phyloP scores from a whole-genome alignment of 441 rosid genomes.

The Euphorbia celastroides region DNA sequence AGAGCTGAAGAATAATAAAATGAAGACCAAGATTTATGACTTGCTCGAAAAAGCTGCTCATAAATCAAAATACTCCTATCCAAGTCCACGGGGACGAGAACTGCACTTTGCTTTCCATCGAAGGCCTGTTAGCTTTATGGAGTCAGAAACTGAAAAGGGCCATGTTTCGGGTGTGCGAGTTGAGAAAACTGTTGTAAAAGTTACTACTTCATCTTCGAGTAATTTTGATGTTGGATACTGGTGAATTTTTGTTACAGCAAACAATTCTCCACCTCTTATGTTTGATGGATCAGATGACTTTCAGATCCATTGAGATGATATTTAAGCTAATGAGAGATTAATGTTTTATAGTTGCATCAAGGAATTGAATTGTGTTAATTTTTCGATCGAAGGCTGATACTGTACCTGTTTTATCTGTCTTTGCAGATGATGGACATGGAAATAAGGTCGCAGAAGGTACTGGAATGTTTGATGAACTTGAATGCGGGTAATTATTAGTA shows the following conservation, averaged over 20 bases:
- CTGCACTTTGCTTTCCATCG: conserved; percentile 85
- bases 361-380: not conserved
- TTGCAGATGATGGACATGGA: conserved; percentile 60
- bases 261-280: not conserved
- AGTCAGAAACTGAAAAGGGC: conserved; percentile 48
- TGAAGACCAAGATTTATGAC: conserved; percentile 68
- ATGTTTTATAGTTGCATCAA: not conserved
- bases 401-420: conserved; percentile 11
- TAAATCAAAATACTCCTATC: conserved; percentile 31
- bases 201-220: conserved; percentile 27
- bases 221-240: conserved; percentile 5
- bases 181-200: conserved; percentile 75
- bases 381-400: not conserved
- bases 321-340: not conserved
- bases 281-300: not conserved
- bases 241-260: not conserved
- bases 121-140: conserved; percentile 66
- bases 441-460: conserved; percentile 75
- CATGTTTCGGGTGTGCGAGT: conserved; percentile 64
- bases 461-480: conserved; percentile 64
- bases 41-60: conserved; percentile 74
- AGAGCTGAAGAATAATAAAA: conserved; percentile 75
- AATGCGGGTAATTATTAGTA: conserved; percentile 59
- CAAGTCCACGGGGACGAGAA: conserved; percentile 56
- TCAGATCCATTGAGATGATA: not conserved